phyloP scores from a whole-genome alignment of 2,329 filamentous ascomycete species.

The Shiraia sp. region DNA sequence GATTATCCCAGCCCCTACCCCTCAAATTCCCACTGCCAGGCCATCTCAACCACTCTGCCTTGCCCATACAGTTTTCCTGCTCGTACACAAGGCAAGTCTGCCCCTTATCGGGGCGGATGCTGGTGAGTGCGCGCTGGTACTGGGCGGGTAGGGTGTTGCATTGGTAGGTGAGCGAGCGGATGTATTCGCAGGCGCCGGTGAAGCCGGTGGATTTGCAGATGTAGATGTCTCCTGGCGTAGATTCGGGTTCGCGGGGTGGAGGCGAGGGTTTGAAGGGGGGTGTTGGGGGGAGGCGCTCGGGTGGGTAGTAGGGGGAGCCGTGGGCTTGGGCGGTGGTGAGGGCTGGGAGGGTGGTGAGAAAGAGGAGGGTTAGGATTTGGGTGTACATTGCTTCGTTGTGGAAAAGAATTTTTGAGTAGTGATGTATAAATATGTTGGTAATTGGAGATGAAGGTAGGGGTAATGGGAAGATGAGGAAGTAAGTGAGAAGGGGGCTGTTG shows the following conservation, averaged over 20 bases:
- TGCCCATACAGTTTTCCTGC: constrained; percentile 4
- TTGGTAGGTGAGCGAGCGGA: neutral
- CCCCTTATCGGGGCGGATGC: constrained; percentile 2
- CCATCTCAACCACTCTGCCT: constrained; percentile 2
- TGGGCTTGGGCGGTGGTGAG: neutral
- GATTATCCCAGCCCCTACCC: constrained; percentile 10
- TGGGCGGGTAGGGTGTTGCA: constrained; percentile 2
- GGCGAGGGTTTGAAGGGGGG: neutral
- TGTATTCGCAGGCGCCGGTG: constrained; percentile 3
- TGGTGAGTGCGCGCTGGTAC: neutral
- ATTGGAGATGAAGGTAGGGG: too few relatives aligned
- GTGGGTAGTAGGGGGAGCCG: neutral
- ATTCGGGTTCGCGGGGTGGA: neutral
- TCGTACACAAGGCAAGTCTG: constrained; percentile 6
- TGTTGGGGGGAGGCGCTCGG: neutral
- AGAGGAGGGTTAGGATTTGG: neutral
- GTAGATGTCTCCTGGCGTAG: constrained; percentile 6
- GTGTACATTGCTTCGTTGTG: too few relatives aligned
- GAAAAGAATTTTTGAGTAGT: too few relatives aligned
- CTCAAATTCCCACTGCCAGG: constrained; percentile 10
- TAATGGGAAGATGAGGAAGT: too few relatives aligned
- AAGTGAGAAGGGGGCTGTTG: too few relatives aligned
- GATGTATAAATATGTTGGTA: too few relatives aligned
- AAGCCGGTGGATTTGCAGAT: constrained; percentile 3
- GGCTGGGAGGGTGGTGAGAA: neutral